Conservation (phyloP, 768 basidiomycete species). For the Coprinopsis sp. region DNA sequence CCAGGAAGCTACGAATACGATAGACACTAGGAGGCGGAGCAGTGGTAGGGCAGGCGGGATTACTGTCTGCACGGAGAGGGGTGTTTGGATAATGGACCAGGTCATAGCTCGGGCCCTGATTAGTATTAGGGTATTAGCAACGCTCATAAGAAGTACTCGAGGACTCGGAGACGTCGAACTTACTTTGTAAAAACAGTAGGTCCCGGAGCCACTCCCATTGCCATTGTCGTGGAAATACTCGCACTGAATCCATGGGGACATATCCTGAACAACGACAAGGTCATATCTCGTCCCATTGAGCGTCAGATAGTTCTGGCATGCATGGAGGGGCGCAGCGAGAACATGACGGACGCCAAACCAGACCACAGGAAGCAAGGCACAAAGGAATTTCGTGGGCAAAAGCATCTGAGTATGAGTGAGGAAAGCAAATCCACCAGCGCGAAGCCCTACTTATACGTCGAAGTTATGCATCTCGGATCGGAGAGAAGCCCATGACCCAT, state of each 20-base stretch:
- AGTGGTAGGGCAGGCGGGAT: conserved; percentile 7
- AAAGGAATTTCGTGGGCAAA: too few species aligned
- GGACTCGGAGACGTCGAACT: conserved; percentile 4
- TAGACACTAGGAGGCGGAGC: conserved; percentile 10
- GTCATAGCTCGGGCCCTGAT: conserved; percentile 11
- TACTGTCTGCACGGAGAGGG: conserved; percentile 12
- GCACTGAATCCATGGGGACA: conserved; percentile 13
- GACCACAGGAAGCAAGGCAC: neutral
- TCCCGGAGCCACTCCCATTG: neutral
- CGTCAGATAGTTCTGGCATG: conserved; percentile 4
- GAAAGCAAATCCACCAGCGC: too few species aligned
- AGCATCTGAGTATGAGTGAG: too few species aligned
- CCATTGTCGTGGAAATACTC: conserved; percentile 9
- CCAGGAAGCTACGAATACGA: conserved; percentile 7
- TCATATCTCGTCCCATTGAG: conserved; percentile 2
- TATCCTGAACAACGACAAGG: conserved; percentile 2
- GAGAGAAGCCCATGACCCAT: too few species aligned
- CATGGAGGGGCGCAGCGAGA: neutral
- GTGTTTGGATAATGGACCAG: conserved; percentile 15
- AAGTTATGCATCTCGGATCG: too few species aligned
- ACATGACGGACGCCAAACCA: conserved; percentile 1
- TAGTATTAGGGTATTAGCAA: conserved; percentile 5
- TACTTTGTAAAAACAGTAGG: conserved; percentile 15
- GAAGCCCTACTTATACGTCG: too few species aligned
- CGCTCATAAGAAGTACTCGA: conserved; percentile 8